phyloP scores from a whole-genome alignment of 2,329 filamentous ascomycete species.

The Scytalidium sp. region DNA sequence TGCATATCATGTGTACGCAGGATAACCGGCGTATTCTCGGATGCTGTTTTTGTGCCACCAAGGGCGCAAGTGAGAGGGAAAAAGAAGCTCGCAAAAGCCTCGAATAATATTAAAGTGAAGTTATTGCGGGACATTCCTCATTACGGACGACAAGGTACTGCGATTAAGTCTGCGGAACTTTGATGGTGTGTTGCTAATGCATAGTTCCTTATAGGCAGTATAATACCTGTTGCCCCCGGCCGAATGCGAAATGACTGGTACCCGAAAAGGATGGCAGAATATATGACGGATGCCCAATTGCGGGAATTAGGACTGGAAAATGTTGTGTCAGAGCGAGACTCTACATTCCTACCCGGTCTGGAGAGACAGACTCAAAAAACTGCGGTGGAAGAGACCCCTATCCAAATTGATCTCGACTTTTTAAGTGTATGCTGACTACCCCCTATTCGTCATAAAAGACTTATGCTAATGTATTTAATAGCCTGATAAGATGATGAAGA shows the following conservation, averaged over 20 bases:
- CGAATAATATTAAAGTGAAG: conserved; percentile 42
- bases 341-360: conserved; percentile 31
- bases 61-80: conserved; percentile 37
- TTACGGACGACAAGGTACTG: conserved; percentile 45
- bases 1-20: conserved; percentile 25
- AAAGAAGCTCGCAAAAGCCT: conserved; percentile 39
- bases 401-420: conserved; percentile 16
- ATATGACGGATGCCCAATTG: conserved; percentile 42
- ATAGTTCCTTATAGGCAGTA: conserved; percentile 37
- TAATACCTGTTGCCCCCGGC: conserved; percentile 48
- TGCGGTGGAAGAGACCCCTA: conserved; percentile 6
- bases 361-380: conserved; percentile 8
- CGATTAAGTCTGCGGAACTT: conserved; percentile 4
- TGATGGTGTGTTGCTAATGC: conserved; percentile 18
- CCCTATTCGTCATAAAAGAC: conserved; percentile 1
- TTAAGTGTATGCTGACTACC: conserved; percentile 19
- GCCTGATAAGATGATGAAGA: conserved; percentile 19
- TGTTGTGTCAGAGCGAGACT: conserved; percentile 41
- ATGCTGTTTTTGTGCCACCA: conserved; percentile 12
- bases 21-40: conserved; percentile 18
- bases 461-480: conserved; percentile 14
- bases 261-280: conserved; percentile 47
- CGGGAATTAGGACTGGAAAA: conserved; percentile 42
- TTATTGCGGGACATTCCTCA: conserved; percentile 47
- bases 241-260: conserved; percentile 55